phyloP scores from a whole-genome alignment of 2,329 filamentous ascomycete species.

The Magnaporthiopsis rhizophila region DNA sequence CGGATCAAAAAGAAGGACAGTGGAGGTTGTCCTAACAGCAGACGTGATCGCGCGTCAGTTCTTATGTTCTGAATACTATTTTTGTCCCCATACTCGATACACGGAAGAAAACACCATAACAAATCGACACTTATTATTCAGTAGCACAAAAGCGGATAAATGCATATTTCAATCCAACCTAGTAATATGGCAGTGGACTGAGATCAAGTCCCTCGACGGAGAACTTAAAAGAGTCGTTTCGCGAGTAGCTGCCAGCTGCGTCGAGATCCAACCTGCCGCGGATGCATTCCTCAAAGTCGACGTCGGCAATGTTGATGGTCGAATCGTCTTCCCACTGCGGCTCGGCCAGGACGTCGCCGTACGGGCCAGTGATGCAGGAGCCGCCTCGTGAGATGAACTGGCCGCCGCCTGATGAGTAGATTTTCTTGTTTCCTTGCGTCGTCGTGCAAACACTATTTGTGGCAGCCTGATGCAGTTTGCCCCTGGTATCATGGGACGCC shows the following conservation, averaged over 20 bases:
- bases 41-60: too few species aligned
- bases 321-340: constrained; percentile 77
- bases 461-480: not conserved
- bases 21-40: too few species aligned
- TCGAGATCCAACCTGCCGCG: constrained; percentile 76
- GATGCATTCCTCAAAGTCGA: constrained; percentile 83
- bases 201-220: constrained; percentile 51
- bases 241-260: constrained; percentile 76
- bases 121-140: too few species aligned
- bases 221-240: constrained; percentile 57
- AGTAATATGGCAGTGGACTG: constrained; percentile 45
- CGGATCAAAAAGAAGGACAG: too few species aligned
- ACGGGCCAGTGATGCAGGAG: constrained; percentile 71
- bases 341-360: constrained; percentile 70
- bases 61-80: too few species aligned
- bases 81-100: too few species aligned
- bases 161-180: too few species aligned
- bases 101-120: too few species aligned
- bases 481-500: not conserved
- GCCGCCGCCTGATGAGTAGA: too few species aligned
- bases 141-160: too few species aligned
- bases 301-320: constrained; percentile 61
- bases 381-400: constrained; percentile 64
- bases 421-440: constrained; percentile 18
- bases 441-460: constrained; percentile 13